Evolutionary conservation across 257 asterid genomes (phyloP), one percentile per base, ranked within the genome.

Genomic region (Perilla frutescens): DNA sequence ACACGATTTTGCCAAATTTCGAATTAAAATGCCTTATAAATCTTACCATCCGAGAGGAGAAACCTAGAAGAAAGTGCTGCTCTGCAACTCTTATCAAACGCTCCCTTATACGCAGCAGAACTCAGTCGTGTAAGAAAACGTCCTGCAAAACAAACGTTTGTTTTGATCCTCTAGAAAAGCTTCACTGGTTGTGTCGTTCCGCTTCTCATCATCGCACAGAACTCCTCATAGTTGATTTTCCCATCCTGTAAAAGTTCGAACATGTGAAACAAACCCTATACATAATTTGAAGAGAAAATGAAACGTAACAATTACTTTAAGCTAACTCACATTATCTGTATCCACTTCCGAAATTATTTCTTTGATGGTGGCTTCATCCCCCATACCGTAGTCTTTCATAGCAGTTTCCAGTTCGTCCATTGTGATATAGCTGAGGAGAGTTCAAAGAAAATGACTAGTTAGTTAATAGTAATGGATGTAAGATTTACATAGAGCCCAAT

Each of bases 341-440:
- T 91, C 97, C 66, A 89, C 97, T 82, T 91, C 97, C 4, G 96
- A 80, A 61, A 91, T 91, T 34, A 89, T 91, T 69, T 91, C 97
- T 79, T 80, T 85, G 55, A 91, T 91, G 66, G 92, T 86, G 69
- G 82, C 86, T 43, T 85, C 97, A 44, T 87, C 95, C 9, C 96
- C 96, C 92, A 91, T 86, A 57, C 91, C 95, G 50, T 91, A 91
- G 72, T 91, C 96, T 83, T 74, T 91, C 97, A 91, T 91, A 5
- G 97, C 92, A 55, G 77, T 80, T 80, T 91, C 87, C 75, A 91
- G 85, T 76, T 91, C 97, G 37, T 91, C 97, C 73, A 86, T 82
- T 7, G 97, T 89, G 66, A 91, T 91, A 76, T 85, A 89, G 43
- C 96, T 89, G 86, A 55, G 58, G 63, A n/a, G 31, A 48, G 34